These are phyloP conservation scores for Aquanectria penicillioides DNA, from an alignment of 2,329 filamentous ascomycete species.

Conservation along the genomic window DNA sequence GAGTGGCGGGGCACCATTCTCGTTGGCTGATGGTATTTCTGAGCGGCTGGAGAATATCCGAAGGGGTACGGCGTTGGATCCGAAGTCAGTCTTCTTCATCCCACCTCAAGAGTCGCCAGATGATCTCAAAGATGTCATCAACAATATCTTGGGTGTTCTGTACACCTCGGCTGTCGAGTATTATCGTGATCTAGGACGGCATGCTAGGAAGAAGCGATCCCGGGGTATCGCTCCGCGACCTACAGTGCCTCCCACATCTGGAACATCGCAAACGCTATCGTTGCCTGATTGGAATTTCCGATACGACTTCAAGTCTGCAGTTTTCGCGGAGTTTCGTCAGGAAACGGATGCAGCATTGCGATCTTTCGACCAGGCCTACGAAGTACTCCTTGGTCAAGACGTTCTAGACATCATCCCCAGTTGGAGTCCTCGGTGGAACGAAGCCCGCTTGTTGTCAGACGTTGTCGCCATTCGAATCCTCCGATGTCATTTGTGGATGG, in stretches of 20 bases:
- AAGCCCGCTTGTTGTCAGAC: conserved; percentile 89
- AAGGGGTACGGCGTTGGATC: conserved; percentile 80
- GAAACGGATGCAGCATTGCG: conserved; percentile 89
- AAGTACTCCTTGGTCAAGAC: conserved; percentile 82
- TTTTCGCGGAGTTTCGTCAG: conserved; percentile 92
- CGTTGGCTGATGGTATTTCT: conserved; percentile 71
- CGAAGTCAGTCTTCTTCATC: conserved; percentile 87
- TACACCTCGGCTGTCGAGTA: conserved; percentile 85
- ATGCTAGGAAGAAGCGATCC: conserved; percentile 87
- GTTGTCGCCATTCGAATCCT: conserved; percentile 82
- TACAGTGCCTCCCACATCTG: conserved; percentile 82
- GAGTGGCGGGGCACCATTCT: conserved; percentile 37
- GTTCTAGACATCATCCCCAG: conserved; percentile 88
- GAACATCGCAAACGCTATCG: conserved; percentile 87
- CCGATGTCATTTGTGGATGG: conserved; percentile 83
- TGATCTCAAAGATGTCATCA: conserved; percentile 79
- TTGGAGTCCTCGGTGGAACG: conserved; percentile 91
- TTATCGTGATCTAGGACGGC: conserved; percentile 93
- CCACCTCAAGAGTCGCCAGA: conserved; percentile 76
- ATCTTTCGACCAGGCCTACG: conserved; percentile 88
- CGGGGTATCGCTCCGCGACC: conserved; percentile 82
- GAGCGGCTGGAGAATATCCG: conserved; percentile 84
- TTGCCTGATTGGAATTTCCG: conserved; percentile 90
- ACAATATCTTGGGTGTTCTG: conserved; percentile 76
- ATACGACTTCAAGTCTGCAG: conserved; percentile 92